Percentiles rank a stretch among this genome's conserved stretches.
phyloP scores from a whole-genome alignment of 2,329 filamentous ascomycete species.

The Curvularia eragrostidis region DNA sequence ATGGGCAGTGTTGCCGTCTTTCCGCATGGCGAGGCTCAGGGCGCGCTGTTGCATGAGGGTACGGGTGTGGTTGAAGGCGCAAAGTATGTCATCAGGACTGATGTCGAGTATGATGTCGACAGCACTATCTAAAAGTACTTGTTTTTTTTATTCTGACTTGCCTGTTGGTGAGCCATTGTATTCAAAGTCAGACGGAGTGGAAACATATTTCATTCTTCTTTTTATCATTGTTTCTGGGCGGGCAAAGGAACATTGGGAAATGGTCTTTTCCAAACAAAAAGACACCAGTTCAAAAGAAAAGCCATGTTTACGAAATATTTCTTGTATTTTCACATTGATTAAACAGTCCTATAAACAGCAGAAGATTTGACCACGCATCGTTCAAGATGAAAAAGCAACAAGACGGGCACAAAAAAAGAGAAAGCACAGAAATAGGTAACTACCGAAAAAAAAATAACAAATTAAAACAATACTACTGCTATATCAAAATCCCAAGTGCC shows the following conservation, averaged over 20 bases:
- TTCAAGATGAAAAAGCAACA: no score
- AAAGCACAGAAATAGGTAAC: no score
- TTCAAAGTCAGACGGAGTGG: background rate
- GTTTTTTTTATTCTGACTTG: background rate
- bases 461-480: no score
- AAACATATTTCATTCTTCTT: background rate
- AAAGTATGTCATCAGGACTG: conserved; percentile 73
- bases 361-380: no score
- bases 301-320: no score
- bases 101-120: conserved; percentile 71
- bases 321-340: background rate
- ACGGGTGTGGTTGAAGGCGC: conserved; percentile 72
- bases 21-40: conserved; percentile 71
- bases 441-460: no score
- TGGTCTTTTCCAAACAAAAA: background rate
- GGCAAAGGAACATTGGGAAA: no score
- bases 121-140: background rate
- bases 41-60: conserved; percentile 71
- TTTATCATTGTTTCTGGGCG: background rate
- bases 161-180: background rate
- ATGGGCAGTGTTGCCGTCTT: conserved; percentile 74
- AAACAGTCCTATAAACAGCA: no score
- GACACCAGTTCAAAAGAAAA: no score
- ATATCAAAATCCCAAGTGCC: no score
- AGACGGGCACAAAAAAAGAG: no score